Conservation (phyloP, 2,329 filamentous ascomycete genomes). For the Massarina eburnea region DNA sequence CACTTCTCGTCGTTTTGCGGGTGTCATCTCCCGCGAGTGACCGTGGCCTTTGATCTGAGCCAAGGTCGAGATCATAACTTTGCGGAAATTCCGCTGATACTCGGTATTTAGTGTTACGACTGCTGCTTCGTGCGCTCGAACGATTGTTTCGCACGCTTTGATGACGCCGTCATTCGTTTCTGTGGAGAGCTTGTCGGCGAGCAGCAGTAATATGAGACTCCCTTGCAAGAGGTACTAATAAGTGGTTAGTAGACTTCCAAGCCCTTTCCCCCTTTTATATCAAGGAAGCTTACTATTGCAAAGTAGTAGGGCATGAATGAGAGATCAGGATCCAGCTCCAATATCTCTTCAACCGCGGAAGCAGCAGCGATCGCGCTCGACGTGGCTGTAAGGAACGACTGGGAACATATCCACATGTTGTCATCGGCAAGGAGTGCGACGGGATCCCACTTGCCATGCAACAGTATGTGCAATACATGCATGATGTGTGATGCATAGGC, state of each 20-base stretch:
- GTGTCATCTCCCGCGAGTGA: conserved; percentile 40
- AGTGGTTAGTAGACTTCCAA: conserved; percentile 9
- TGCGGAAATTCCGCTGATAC: conserved; percentile 71
- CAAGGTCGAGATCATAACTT: conserved; percentile 51
- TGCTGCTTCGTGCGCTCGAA: conserved; percentile 90
- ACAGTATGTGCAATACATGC: conserved; percentile 87
- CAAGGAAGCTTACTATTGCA: conserved; percentile 67
- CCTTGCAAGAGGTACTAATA: conserved; percentile 76
- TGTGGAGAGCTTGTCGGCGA: conserved; percentile 84
- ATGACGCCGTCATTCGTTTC: conserved; percentile 84
- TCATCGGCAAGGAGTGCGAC: conserved; percentile 88
- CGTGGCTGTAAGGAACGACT: conserved; percentile 82
- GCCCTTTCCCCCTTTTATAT: too few relatives aligned
- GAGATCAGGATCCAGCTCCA: conserved; percentile 86
- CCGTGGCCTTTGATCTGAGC: conserved; percentile 42
- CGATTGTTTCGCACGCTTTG: conserved; percentile 87
- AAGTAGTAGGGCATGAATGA: conserved; percentile 98
- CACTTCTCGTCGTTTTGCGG: conserved; percentile 48
- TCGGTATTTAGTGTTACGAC: conserved; percentile 93
- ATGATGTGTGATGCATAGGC: conserved; percentile 92
- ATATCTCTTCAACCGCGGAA: conserved; percentile 80
- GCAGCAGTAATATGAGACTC: conserved; percentile 81
- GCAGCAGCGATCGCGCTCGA: conserved; percentile 87
- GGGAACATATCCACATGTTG: conserved; percentile 89
- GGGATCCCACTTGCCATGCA: conserved; percentile 92